phyloP scores from a whole-genome alignment of 176 grass and related monocot genomes.

The Phragmites australis region DNA sequence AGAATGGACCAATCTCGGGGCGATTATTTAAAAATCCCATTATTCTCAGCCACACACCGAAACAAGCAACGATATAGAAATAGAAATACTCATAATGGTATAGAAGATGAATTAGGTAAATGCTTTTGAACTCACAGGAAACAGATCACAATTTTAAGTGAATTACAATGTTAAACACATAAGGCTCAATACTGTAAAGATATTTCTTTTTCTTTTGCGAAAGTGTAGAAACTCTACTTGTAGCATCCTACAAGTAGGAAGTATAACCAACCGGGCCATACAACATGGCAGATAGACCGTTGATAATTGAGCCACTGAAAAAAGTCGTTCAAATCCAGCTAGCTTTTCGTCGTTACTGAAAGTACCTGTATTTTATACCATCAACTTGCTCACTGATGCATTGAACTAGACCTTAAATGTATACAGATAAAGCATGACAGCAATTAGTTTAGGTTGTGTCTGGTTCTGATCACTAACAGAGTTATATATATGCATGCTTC shows the following conservation, averaged over 20 bases:
- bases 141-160: background rate
- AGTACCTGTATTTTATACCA: background rate
- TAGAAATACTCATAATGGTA: too few species aligned
- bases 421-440: slow-evolving; percentile 2
- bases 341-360: slow-evolving; percentile 10
- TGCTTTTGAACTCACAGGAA: background rate
- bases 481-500: slow-evolving; percentile 21
- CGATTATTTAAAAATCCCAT: too few species aligned
- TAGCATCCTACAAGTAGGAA: too few species aligned
- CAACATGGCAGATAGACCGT: background rate
- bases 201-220: too few species aligned
- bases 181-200: background rate
- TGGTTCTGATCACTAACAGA: background rate
- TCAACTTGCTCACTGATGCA: slow-evolving; percentile 41
- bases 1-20: too few species aligned
- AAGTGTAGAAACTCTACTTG: background rate
- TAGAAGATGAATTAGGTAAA: background rate
- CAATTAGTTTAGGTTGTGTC: background rate
- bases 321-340: slow-evolving; percentile 17
- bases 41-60: too few species aligned
- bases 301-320: slow-evolving; percentile 22
- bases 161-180: background rate
- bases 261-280: background rate
- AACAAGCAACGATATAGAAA: too few species aligned
- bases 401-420: slow-evolving; percentile 26